A percentile compares a stretch with the other conserved stretches of the same genome.
phyloP scores from a whole-genome alignment of 352 stramenopile genomes.

The Pythium chondricola region DNA sequence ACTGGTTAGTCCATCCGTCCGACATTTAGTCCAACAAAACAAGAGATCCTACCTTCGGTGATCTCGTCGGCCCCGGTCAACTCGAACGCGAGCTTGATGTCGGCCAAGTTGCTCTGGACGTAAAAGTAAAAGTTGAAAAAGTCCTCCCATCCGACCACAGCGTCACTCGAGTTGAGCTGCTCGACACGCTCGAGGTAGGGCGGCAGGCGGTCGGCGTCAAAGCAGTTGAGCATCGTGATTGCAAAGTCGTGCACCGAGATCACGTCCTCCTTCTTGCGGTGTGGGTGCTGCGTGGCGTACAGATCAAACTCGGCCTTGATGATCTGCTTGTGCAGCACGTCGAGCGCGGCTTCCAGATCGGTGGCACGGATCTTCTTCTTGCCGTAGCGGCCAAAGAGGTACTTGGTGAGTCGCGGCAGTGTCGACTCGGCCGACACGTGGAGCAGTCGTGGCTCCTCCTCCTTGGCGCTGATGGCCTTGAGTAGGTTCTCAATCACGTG shows the following conservation, averaged over 20 bases:
- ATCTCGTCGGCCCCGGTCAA: conserved; percentile 56
- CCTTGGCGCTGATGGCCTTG: conserved; percentile 26
- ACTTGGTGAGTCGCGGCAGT: conserved; percentile 52
- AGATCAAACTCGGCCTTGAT: conserved; percentile 67
- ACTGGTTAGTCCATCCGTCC: too few relatives aligned
- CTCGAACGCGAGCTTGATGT: conserved; percentile 73
- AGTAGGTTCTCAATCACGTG: conserved; percentile 67
- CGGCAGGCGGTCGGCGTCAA: conserved; percentile 57
- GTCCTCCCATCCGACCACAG: conserved; percentile 60
- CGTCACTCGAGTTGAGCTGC: conserved; percentile 49
- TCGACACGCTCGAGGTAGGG: conserved; percentile 56
- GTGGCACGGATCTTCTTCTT: conserved; percentile 50
- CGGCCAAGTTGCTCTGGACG: conserved; percentile 58
- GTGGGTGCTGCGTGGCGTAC: conserved; percentile 44
- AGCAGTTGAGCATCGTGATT: conserved; percentile 65
- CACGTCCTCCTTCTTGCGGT: conserved; percentile 27
- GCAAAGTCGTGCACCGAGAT: conserved; percentile 78
- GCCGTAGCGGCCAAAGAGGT: conserved; percentile 52
- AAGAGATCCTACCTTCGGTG: too few relatives aligned
- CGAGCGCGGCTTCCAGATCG: conserved; percentile 43
- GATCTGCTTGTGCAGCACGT: conserved; percentile 51
- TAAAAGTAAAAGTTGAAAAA: conserved; percentile 73
- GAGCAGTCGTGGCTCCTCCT: conserved; percentile 10
- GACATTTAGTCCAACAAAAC: too few relatives aligned
- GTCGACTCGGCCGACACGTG: conserved; percentile 34